A percentile compares a stretch with the other conserved stretches of the same genome.
phyloP scores from a whole-genome alignment of 345 rosid genomes.

The Hypericum androsaemum region DNA sequence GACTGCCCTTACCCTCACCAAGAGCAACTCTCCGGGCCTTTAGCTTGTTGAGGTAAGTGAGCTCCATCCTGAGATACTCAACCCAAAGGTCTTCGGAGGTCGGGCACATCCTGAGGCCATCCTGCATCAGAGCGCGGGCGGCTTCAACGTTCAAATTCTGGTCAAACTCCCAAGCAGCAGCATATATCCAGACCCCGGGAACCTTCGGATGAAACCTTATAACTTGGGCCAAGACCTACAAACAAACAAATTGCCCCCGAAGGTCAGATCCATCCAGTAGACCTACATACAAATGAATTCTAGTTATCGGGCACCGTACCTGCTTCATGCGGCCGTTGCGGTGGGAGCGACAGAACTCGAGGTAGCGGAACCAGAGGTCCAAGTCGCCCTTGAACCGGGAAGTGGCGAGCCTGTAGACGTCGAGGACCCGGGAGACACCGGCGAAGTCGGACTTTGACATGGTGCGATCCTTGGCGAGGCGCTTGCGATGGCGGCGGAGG shows the following conservation, averaged over 20 bases:
- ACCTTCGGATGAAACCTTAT: conserved; percentile 79
- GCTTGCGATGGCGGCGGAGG: conserved; percentile 62
- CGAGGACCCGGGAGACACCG: conserved; percentile 50
- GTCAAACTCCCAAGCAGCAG: conserved; percentile 97
- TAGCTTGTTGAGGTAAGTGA: conserved; percentile 73
- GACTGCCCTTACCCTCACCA: conserved; percentile 61
- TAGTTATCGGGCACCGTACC: too few relatives aligned
- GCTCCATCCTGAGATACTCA: conserved; percentile 89
- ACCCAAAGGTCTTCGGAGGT: conserved; percentile 81
- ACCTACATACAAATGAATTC: too few relatives aligned
- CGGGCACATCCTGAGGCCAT: conserved; percentile 72
- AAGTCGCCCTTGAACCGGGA: conserved; percentile 77
- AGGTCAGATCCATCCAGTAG: not conserved
- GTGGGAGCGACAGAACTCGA: conserved; percentile 67
- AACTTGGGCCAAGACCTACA: conserved; percentile 69
- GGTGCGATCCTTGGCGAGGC: conserved; percentile 27
- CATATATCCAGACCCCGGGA: conserved; percentile 86
- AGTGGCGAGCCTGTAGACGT: conserved; percentile 61
- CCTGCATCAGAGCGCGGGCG: conserved; percentile 89
- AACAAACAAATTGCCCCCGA: not conserved
- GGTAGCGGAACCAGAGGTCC: conserved; percentile 72
- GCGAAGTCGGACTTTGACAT: conserved; percentile 62
- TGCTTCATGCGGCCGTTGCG: conserved; percentile 82
- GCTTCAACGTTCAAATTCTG: conserved; percentile 63
- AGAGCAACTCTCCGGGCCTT: conserved; percentile 74